Percentiles rank a stretch among this genome's conserved stretches.
Conservation (phyloP, 352 stramenopile species). For the Phytophthora pinifolia region DNA sequence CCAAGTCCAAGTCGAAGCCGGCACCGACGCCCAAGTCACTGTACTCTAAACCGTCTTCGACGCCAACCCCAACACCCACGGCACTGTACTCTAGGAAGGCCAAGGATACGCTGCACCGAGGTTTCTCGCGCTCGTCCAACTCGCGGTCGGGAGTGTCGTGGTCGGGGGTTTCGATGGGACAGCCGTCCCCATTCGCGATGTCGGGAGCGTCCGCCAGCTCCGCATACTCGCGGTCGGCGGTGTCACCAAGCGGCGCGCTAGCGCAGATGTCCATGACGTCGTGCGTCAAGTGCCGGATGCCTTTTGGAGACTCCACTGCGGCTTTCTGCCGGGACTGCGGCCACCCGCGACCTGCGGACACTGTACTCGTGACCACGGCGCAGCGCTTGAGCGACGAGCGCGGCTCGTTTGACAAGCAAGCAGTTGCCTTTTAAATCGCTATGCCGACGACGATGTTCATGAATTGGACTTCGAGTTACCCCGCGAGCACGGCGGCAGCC, state of each 20-base stretch:
- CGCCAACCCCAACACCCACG: constrained; percentile 24
- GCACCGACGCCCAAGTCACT: constrained; percentile 19
- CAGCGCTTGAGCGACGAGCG: constrained; percentile 19
- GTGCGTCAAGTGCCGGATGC: constrained; percentile 56
- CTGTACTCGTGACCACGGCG: constrained; percentile 9
- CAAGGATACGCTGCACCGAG: constrained; percentile 12
- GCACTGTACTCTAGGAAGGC: constrained; percentile 34
- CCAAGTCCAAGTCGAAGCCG: constrained; percentile 16
- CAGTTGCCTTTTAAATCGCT: constrained; percentile 25
- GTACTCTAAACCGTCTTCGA: constrained; percentile 29
- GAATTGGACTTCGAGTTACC: not conserved
- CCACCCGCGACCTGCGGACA: constrained; percentile 40
- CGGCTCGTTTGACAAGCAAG: constrained; percentile 21
- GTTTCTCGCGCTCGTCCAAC: constrained; percentile 27
- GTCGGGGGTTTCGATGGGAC: constrained; percentile 18
- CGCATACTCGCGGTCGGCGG: constrained; percentile 11
- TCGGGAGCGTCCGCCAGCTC: constrained; percentile 18
- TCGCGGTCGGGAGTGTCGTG: constrained; percentile 21
- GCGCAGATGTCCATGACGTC: constrained; percentile 18
- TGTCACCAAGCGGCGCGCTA: constrained; percentile 3
- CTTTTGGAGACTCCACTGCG: constrained; percentile 50
- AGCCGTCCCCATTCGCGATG: constrained; percentile 29
- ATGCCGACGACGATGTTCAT: constrained; percentile 5
- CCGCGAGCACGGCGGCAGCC: not conserved
- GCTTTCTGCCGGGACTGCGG: constrained; percentile 78